A percentile compares a stretch with the other conserved stretches of the same genome.
These are phyloP conservation scores for Casaregolazyma lundiana DNA, from an alignment of 1,139 yeast genomes.

Conservation along the genomic window DNA sequence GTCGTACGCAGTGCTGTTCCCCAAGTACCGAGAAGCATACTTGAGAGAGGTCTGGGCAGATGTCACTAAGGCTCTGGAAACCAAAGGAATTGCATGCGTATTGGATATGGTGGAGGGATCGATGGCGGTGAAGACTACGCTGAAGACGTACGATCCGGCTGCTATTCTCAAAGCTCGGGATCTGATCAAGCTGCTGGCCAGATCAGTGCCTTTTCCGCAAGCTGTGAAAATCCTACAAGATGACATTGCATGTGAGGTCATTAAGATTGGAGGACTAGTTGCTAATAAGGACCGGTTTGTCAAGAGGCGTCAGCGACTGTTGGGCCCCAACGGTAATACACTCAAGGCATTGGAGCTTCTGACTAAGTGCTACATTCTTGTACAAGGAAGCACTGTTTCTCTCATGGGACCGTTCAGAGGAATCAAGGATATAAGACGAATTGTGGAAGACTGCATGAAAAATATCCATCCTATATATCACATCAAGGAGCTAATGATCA, in stretches of 20 bases:
- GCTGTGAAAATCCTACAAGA: conserved; percentile 89
- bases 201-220: conserved; percentile 97
- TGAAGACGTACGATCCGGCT: conserved; percentile 95
- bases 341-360: conserved; percentile 89
- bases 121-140: conserved; percentile 93
- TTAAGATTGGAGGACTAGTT: conserved; percentile 87
- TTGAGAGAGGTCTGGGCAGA: conserved; percentile 90
- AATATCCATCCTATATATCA: conserved; percentile 96
- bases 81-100: conserved; percentile 71
- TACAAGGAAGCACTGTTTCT: conserved; percentile 96
- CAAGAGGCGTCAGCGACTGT: conserved; percentile 91
- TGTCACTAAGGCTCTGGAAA: conserved; percentile 73
- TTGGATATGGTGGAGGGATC: conserved; percentile 93
- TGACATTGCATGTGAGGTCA: conserved; percentile 92
- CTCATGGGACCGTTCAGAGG: conserved; percentile 98
- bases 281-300: conserved; percentile 89
- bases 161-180: conserved; percentile 92
- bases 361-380: conserved; percentile 89
- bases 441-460: conserved; percentile 96
- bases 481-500: conserved; percentile 95
- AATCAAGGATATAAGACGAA: conserved; percentile 83
- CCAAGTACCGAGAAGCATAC: conserved; percentile 92
- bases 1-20: conserved; percentile 89
- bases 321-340: conserved; percentile 97
- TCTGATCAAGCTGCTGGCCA: conserved; percentile 82